These are phyloP conservation scores for Solanum aculeatissimum DNA, from an alignment of 305 asterid species.

Conservation along the genomic window DNA sequence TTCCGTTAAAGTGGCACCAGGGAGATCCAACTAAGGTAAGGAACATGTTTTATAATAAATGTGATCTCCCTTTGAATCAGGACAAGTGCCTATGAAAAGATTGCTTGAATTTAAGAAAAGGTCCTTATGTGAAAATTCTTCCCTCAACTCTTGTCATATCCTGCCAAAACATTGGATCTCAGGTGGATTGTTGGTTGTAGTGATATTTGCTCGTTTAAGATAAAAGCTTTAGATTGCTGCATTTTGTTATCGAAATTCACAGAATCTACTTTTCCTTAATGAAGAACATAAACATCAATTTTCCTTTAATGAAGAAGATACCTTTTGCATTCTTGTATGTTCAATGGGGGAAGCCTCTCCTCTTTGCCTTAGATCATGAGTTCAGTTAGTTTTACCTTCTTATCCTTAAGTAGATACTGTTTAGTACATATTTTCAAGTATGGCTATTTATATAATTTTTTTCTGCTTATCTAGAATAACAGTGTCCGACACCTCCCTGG, in stretches of 20 bases:
- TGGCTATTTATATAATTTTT: neutral
- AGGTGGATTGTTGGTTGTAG: neutral
- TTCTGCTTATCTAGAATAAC: slow-evolving; percentile 35
- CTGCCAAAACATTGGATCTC: neutral
- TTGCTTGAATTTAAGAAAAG: neutral
- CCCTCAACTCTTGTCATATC: neutral
- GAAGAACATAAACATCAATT: neutral
- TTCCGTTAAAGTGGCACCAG: too few species aligned
- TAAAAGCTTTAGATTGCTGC: neutral
- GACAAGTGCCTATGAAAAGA: neutral
- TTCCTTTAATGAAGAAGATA: neutral
- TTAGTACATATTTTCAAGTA: neutral
- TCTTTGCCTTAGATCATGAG: neutral
- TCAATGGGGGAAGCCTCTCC: neutral
- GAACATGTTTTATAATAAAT: neutral
- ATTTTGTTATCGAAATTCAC: neutral
- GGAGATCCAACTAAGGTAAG: neutral
- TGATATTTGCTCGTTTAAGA: neutral
- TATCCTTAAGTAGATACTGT: neutral
- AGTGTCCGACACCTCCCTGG: slow-evolving; percentile 87
- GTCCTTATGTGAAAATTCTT: neutral
- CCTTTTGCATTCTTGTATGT: neutral
- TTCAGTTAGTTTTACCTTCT: neutral
- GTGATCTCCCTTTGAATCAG: neutral
- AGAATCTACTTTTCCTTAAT: neutral